phyloP scores from a whole-genome alignment of 176 grass and related monocot species.

The Paspalum notatum region DNA sequence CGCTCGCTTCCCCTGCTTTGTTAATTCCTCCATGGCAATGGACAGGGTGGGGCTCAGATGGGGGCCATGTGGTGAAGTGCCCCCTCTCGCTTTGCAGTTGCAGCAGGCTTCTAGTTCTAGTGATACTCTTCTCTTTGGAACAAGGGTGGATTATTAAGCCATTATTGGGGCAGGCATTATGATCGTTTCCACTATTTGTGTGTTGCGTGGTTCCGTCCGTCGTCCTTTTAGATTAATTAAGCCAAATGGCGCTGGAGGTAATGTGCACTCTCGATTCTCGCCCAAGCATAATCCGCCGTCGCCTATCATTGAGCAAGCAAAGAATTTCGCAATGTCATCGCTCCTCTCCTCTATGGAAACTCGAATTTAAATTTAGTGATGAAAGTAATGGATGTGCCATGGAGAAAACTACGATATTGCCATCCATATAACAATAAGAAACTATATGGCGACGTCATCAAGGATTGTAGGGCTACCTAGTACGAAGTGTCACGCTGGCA shows the following conservation, averaged over 20 bases:
- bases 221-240: not conserved
- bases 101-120: not conserved
- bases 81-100: slow-evolving; percentile 22
- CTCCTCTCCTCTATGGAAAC: too few species aligned
- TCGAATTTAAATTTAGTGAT: too few species aligned
- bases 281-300: too few species aligned
- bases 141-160: slow-evolving; percentile 17
- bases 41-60: slow-evolving; percentile 57
- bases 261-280: not conserved
- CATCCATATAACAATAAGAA: too few species aligned
- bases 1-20: slow-evolving; percentile 7
- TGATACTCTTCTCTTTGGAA: too few species aligned
- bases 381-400: too few species aligned
- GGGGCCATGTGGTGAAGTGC: slow-evolving; percentile 81
- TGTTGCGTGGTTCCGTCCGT: not conserved
- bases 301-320: slow-evolving; percentile 15
- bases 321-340: not conserved
- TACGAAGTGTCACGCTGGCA: too few species aligned
- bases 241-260: not conserved
- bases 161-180: slow-evolving; percentile 46
- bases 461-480: too few species aligned
- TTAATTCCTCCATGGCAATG: slow-evolving; percentile 28
- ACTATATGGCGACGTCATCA: too few species aligned
- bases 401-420: too few species aligned
- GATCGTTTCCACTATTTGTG: too few species aligned